Base-by-base conservation (phyloP, 768 basidiomycete species). In the Tephrocybe rancida region DNA sequence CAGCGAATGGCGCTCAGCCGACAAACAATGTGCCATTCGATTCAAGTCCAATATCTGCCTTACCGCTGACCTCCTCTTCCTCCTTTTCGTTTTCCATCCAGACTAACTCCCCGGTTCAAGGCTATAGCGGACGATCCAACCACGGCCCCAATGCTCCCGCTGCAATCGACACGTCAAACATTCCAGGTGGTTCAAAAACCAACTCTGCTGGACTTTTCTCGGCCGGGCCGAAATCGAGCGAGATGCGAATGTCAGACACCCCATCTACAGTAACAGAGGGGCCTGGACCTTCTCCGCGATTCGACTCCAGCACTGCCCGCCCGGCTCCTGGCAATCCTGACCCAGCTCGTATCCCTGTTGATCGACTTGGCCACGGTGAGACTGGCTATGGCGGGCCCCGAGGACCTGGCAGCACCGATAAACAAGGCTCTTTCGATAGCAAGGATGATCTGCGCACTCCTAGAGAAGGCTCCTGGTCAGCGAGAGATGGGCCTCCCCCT, bases 11-110 rank as follows among this genome's bases (percentile, higher is more conserved):
- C 52, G 34, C 63, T 27, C 52, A 64, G 48, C 39, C 66, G 29
- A 61, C 57, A 48, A 68, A 67, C 55, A 74, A 75, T 70, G 74
- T 70, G 69, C 67, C 58, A 57, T 57, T 50, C 30, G 54, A 55
- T 58, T 59, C 56, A 50, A 61, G 50, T 49, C 54, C 49, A 30
- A 26, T 27, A 55, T 7, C 30, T 32, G 24, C 47, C 35, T 44
- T 16, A 30, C 53, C 42, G 56, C 65, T 60, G 49, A 66, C 59
- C 38, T 45, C 30, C 24, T 46, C 54, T 32, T 57, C 39, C 56
- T 64, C 25, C 58, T 58, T 55, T 48, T 34, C 30, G 19, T 54
- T 47, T 50, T 44, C 27, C 24, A 44, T 45, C 56, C 61, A 62
- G 61, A 59, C 52, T 50, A 62, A 53, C 27, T 58, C 65, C 56